phyloP scores from a whole-genome alignment of 75 land plant species.

The Selaginella tamariscina region DNA sequence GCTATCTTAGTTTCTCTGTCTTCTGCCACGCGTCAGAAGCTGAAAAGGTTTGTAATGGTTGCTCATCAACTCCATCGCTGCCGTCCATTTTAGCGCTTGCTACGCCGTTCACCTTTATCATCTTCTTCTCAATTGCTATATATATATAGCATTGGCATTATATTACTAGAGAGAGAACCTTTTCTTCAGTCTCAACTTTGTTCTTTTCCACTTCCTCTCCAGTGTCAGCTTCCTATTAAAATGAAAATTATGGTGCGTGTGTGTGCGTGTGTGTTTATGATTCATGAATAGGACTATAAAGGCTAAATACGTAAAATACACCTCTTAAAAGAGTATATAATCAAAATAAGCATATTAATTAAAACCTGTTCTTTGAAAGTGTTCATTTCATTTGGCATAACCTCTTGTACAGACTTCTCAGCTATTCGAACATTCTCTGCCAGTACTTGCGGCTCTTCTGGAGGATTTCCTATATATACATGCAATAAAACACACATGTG shows the following conservation, averaged over 20 bases:
- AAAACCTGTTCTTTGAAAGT: too few relatives aligned
- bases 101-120: not conserved
- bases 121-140: conserved; percentile 16
- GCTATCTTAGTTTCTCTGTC: conserved; percentile 62
- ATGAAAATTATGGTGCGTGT: too few relatives aligned
- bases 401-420: conserved; percentile 15
- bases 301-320: too few relatives aligned
- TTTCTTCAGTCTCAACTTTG: not conserved
- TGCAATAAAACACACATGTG: too few relatives aligned
- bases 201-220: too few relatives aligned
- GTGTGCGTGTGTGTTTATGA: too few relatives aligned
- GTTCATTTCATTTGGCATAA: conserved; percentile 17
- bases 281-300: too few relatives aligned
- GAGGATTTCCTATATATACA: too few relatives aligned
- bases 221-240: too few relatives aligned
- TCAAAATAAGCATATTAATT: too few relatives aligned
- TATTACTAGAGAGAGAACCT: too few relatives aligned
- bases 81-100: not conserved
- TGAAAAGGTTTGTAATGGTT: conserved; percentile 29
- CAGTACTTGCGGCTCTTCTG: not conserved
- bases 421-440: conserved; percentile 4
- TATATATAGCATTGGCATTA: not conserved
- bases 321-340: too few relatives aligned
- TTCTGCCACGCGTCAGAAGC: conserved; percentile 60
- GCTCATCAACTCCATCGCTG: not conserved